phyloP scores from a whole-genome alignment of 176 grass and related monocot species.

The Cenchrus americanus region DNA sequence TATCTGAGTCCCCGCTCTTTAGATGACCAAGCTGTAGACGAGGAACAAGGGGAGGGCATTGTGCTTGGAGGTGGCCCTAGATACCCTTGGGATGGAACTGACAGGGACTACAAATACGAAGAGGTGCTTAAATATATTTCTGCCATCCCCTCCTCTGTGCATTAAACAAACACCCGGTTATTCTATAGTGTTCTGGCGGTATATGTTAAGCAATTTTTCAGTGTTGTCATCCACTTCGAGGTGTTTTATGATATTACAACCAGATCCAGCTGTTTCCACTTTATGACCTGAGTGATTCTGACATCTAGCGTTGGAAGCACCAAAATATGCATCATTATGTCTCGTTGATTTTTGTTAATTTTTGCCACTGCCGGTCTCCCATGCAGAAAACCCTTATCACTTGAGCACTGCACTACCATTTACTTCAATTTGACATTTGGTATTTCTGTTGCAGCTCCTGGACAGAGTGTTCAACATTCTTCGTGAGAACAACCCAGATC shows the following conservation, averaged over 20 bases:
- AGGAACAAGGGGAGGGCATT: constrained; percentile 71
- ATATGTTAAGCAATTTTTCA: neutral
- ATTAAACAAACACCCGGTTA: neutral
- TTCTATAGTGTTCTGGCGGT: neutral
- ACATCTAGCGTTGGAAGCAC: neutral
- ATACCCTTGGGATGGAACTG: constrained; percentile 74
- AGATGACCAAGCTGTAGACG: constrained; percentile 58
- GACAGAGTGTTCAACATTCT: constrained; percentile 84
- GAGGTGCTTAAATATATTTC: constrained; percentile 46
- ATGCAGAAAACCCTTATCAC: neutral
- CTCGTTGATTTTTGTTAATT: neutral
- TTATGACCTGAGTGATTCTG: neutral
- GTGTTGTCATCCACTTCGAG: neutral
- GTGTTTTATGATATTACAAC: neutral
- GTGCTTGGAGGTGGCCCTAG: constrained; percentile 45
- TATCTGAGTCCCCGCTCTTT: neutral
- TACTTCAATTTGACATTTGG: neutral
- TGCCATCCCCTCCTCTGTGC: neutral
- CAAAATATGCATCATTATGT: neutral
- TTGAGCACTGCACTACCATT: neutral
- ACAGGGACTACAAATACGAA: constrained; percentile 68
- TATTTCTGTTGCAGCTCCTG: constrained; percentile 58
- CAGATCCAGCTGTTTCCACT: neutral
- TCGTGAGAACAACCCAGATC: constrained; percentile 82
- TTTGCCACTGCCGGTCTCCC: neutral